phyloP scores from a whole-genome alignment of 2,329 filamentous ascomycete genomes.

The Epichloe uncinata region DNA sequence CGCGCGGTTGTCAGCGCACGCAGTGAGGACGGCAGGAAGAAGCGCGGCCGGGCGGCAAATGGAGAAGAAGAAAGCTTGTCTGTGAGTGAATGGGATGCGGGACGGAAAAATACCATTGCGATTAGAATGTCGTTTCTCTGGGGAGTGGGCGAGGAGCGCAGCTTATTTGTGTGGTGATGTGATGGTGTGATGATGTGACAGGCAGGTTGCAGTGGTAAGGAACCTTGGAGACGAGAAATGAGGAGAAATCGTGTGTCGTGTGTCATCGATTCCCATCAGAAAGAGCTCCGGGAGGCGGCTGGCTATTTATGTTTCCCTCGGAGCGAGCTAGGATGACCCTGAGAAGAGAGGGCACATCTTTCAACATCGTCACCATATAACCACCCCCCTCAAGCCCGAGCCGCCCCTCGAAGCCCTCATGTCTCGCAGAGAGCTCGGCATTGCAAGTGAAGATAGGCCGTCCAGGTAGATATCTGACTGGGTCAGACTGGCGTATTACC shows the following conservation, averaged over 20 bases:
- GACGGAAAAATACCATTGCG: slow-evolving; percentile 19
- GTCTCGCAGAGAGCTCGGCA: slow-evolving; percentile 8
- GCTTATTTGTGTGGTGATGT: background rate
- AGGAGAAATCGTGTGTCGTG: background rate
- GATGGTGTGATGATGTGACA: background rate
- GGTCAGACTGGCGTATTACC: background rate
- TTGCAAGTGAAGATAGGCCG: background rate
- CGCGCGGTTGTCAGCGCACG: slow-evolving; percentile 40
- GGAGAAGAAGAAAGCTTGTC: slow-evolving; percentile 1
- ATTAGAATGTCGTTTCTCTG: background rate
- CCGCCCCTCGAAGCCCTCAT: background rate
- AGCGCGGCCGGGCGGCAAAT: slow-evolving; percentile 25
- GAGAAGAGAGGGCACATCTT: background rate
- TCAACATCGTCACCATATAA: background rate
- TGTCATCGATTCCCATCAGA: background rate
- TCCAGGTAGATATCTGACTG: background rate
- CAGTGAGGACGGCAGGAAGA: slow-evolving; percentile 24
- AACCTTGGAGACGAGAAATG: background rate
- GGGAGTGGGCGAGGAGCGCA: too few relatives aligned
- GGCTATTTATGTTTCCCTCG: slow-evolving; percentile 1
- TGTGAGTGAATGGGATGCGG: slow-evolving; percentile 12
- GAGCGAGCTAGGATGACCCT: background rate
- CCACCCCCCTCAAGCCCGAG: background rate
- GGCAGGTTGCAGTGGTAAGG: background rate
- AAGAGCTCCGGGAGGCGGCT: background rate